Conservation (phyloP, 1,284 basidiomycete species). For the Boletus hoseneyae region DNA sequence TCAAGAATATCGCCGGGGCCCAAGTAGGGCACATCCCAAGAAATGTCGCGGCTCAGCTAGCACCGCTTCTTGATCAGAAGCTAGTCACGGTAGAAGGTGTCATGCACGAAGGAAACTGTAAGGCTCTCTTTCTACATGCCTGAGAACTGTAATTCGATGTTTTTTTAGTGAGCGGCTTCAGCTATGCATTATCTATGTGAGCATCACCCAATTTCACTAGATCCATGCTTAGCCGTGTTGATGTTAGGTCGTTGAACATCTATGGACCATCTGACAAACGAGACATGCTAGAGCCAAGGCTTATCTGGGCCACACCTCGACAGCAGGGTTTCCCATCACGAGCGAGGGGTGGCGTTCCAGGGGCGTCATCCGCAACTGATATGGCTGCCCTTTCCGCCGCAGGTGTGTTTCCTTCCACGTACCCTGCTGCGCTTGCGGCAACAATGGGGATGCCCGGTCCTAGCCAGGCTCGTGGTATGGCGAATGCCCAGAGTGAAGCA, state of each 20-base stretch:
- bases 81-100: constrained; percentile 72
- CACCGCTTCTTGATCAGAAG: constrained; percentile 66
- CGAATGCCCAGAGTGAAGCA: constrained; percentile 34
- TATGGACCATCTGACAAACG: constrained; percentile 64
- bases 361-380: constrained; percentile 7
- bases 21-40: constrained; percentile 82
- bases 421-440: constrained; percentile 16
- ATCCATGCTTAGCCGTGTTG: constrained; percentile 3
- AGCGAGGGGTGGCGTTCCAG: constrained; percentile 23
- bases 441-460: constrained; percentile 22
- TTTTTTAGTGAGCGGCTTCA: constrained; percentile 41
- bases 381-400: background rate
- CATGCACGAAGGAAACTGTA: constrained; percentile 72
- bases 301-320: constrained; percentile 73
- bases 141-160: constrained; percentile 2
- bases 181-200: constrained; percentile 62
- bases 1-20: constrained; percentile 65
- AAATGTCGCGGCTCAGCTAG: constrained; percentile 55
- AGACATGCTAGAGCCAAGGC: constrained; percentile 56
- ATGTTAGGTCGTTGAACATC: constrained; percentile 62
- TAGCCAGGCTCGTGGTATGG: constrained; percentile 16
- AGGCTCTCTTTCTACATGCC: constrained; percentile 17
- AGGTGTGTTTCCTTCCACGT: background rate
- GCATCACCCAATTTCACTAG: constrained; percentile 14
- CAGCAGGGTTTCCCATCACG: constrained; percentile 50